These are phyloP conservation scores for Boletus reticuloceps DNA, from an alignment of 768 basidiomycete genomes.

Conservation along the genomic window DNA sequence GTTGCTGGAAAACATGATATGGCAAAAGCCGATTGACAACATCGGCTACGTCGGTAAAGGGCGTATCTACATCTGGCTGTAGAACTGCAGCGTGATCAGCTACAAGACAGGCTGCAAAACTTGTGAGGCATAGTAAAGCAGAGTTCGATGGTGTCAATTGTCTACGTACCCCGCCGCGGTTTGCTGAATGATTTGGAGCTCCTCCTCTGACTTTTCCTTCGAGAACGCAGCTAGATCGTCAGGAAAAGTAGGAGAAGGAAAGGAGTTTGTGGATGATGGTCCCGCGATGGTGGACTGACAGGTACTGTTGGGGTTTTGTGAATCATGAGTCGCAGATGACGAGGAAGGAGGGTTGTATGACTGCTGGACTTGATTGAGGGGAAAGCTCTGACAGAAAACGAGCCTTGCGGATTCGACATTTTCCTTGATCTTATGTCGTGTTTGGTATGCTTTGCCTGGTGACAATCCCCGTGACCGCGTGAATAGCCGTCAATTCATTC, in stretches of 20 bases:
- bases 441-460: conserved; percentile 38
- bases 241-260: conserved; percentile 4
- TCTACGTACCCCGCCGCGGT: conserved; percentile 50
- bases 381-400: conserved; percentile 30
- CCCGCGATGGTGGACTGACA: conserved; percentile 18
- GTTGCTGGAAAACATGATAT: conserved; percentile 79
- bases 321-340: neutral
- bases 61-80: conserved; percentile 66
- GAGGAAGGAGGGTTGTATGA: neutral
- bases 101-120: conserved; percentile 53
- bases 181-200: conserved; percentile 44
- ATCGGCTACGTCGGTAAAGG: conserved; percentile 62
- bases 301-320: conserved; percentile 5
- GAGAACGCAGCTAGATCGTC: conserved; percentile 16
- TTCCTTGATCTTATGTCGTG: conserved; percentile 33
- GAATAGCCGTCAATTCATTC: conserved; percentile 20
- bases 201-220: conserved; percentile 48
- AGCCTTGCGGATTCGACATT: conserved; percentile 32
- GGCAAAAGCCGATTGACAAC: conserved; percentile 71
- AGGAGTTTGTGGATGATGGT: conserved; percentile 23
- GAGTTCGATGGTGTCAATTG: neutral
- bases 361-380: conserved; percentile 16
- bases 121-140: conserved; percentile 30
- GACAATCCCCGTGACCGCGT: conserved; percentile 38
- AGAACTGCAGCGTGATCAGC: conserved; percentile 60